phyloP scores from a whole-genome alignment of 2,329 filamentous ascomycete species.

The Aspergillus ibericus region DNA sequence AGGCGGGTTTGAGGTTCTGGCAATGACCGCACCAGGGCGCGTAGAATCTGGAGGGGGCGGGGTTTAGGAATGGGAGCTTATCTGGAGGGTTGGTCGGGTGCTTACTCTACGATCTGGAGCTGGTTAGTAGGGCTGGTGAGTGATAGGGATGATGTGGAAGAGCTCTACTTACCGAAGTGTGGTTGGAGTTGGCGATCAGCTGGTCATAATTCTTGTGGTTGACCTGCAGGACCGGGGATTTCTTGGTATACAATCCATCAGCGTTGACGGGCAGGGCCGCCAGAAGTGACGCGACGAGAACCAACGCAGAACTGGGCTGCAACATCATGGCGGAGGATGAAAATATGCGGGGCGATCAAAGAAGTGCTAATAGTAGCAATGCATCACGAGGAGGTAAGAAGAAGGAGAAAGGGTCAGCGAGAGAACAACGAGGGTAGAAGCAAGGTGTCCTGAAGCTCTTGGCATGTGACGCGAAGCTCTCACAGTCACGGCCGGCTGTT shows the following conservation, averaged over 20 bases:
- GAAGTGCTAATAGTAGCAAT: neutral
- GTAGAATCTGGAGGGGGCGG: slow-evolving; percentile 70
- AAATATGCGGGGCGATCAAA: neutral
- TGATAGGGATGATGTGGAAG: neutral
- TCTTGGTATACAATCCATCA: slow-evolving; percentile 79
- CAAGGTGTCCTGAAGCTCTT: slow-evolving; percentile 46
- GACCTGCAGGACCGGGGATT: slow-evolving; percentile 82
- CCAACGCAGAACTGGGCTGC: slow-evolving; percentile 44
- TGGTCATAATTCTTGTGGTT: slow-evolving; percentile 75
- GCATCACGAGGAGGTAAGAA: neutral
- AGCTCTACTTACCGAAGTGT: slow-evolving; percentile 71
- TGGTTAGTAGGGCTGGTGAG: slow-evolving; percentile 19
- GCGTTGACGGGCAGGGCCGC: slow-evolving; percentile 65
- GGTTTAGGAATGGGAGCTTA: slow-evolving; percentile 17
- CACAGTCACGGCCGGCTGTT: no score
- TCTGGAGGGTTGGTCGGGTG: slow-evolving; percentile 10
- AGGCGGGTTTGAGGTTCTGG: slow-evolving; percentile 90
- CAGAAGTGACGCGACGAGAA: slow-evolving; percentile 61
- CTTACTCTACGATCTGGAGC: slow-evolving; percentile 54
- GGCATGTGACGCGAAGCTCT: slow-evolving; percentile 31
- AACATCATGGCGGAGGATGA: slow-evolving; percentile 29
- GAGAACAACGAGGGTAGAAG: slow-evolving; percentile 21
- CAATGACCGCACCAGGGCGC: slow-evolving; percentile 98
- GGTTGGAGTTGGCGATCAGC: slow-evolving; percentile 82
- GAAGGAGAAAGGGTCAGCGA: slow-evolving; percentile 3